phyloP scores from a whole-genome alignment of 306 rosid genomes.

The Betula pendula region DNA sequence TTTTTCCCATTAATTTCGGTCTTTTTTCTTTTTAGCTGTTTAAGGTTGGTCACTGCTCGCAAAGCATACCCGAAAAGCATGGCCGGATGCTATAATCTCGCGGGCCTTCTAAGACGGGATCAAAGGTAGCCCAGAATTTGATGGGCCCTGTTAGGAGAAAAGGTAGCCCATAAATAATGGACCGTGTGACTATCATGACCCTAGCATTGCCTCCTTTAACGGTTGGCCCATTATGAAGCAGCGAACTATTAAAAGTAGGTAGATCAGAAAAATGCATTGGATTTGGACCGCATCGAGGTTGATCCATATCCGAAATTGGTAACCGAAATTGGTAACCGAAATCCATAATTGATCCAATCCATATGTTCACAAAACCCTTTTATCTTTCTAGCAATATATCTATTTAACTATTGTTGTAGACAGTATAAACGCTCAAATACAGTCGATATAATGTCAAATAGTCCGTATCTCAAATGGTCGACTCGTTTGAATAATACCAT shows the following conservation, averaged over 20 bases:
- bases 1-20: too few species aligned
- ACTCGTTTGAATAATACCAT: too few species aligned
- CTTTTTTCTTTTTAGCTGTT: too few species aligned
- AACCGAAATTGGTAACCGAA: too few species aligned
- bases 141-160: neutral
- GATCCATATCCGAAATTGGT: neutral
- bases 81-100: neutral
- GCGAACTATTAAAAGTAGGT: too few species aligned
- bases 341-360: neutral
- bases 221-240: neutral
- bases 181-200: neutral
- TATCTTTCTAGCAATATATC: too few species aligned
- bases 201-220: too few species aligned
- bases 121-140: neutral
- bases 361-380: too few species aligned
- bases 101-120: neutral
- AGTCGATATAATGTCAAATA: too few species aligned
- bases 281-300: neutral
- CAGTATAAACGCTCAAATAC: too few species aligned
- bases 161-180: neutral
- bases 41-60: neutral
- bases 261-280: neutral
- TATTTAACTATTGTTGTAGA: too few species aligned
- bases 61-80: neutral
- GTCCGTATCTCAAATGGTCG: too few species aligned